phyloP scores from a whole-genome alignment of 2,329 filamentous ascomycete species.

The Nakataea oryzae region DNA sequence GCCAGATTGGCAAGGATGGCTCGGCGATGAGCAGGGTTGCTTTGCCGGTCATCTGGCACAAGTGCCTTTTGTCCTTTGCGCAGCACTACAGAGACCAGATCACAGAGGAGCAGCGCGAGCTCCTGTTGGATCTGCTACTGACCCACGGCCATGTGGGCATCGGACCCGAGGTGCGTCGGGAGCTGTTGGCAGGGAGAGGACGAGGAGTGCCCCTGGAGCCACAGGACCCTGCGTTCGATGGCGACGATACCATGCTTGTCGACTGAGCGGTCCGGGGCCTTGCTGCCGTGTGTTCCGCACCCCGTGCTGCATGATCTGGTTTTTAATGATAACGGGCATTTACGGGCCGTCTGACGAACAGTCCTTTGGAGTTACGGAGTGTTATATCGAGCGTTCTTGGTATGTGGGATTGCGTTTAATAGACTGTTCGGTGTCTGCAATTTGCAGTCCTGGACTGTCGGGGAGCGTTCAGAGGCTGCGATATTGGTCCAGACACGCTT shows the following conservation, averaged over 20 bases:
- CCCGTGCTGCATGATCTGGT: neutral
- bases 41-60: slow-evolving; percentile 92
- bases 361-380: neutral
- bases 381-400: neutral
- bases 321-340: neutral
- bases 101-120: slow-evolving; percentile 81
- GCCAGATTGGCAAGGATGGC: slow-evolving; percentile 17
- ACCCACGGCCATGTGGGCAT: slow-evolving; percentile 80
- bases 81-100: slow-evolving; percentile 93
- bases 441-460: neutral
- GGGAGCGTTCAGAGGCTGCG: no score
- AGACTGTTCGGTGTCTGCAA: neutral
- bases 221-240: slow-evolving; percentile 46
- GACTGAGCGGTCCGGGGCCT: slow-evolving; percentile 23
- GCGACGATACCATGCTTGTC: slow-evolving; percentile 87
- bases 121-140: slow-evolving; percentile 75
- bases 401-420: neutral
- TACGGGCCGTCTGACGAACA: neutral
- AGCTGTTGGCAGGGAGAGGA: slow-evolving; percentile 79
- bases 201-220: slow-evolving; percentile 63
- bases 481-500: no score
- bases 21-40: slow-evolving; percentile 19
- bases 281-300: neutral
- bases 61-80: slow-evolving; percentile 83
- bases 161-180: slow-evolving; percentile 80